These are phyloP conservation scores for Aspergillus arachidicola DNA, from an alignment of 2,329 filamentous ascomycete genomes.

Conservation along the genomic window DNA sequence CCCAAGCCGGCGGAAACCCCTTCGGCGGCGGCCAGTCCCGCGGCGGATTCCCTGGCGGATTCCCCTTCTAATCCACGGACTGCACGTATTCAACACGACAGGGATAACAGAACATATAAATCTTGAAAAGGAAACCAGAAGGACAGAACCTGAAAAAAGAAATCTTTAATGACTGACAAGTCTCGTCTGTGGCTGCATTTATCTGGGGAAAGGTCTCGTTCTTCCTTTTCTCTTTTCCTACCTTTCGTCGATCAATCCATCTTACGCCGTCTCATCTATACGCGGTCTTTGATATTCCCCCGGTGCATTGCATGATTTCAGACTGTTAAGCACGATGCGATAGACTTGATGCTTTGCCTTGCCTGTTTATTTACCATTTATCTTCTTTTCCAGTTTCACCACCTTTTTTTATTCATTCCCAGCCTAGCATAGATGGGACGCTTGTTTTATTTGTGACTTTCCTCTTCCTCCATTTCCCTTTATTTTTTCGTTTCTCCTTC, in stretches of 20 bases:
- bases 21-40: conserved; percentile 41
- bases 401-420: conserved; percentile 8
- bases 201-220: not conserved
- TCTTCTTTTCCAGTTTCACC: not conserved
- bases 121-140: not conserved
- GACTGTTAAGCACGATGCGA: conserved; percentile 14
- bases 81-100: conserved; percentile 4
- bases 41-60: conserved; percentile 56
- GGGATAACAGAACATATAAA: not conserved
- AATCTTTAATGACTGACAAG: not conserved
- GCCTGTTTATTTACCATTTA: conserved; percentile 6
- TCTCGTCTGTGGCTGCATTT: conserved; percentile 1
- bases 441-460: conserved; percentile 12
- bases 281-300: conserved; percentile 13
- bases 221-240: conserved; percentile 3
- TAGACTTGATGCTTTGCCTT: conserved; percentile 14
- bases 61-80: conserved; percentile 55
- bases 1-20: conserved; percentile 54
- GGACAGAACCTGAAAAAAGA: not conserved
- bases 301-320: conserved; percentile 19
- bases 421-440: conserved; percentile 13
- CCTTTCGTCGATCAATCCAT: not conserved
- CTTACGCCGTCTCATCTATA: conserved; percentile 5
- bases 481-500: not conserved
- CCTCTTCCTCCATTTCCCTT: not conserved